Evolutionary conservation across 495 filamentous ascomycete genomes (phyloP).

Genomic region (Daldinia bambusicola): DNA sequence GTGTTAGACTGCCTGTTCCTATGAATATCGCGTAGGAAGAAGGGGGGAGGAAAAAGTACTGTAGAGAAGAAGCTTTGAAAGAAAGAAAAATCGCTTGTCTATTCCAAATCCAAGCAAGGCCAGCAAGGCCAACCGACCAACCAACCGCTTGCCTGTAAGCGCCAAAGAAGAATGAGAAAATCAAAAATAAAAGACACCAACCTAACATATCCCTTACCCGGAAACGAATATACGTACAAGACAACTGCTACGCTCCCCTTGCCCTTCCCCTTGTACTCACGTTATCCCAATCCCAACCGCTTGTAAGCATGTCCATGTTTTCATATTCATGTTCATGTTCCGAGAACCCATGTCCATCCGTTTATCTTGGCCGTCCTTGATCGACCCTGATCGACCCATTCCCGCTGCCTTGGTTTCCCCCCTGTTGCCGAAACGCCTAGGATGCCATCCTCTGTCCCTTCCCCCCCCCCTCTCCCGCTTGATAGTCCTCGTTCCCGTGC

Average conservation of each 20-base stretch:
- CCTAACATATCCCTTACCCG: constrained; percentile 12
- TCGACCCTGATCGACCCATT: neutral
- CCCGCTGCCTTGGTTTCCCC: neutral
- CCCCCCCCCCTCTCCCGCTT: neutral
- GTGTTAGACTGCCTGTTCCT: neutral
- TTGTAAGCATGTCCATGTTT: neutral
- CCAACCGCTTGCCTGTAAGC: neutral
- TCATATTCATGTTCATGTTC: no score
- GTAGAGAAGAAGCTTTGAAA: neutral
- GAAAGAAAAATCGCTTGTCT: constrained; percentile 23
- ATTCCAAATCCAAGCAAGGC: constrained; percentile 24
- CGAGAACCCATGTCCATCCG: no score
- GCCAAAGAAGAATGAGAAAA: neutral
- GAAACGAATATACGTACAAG: constrained; percentile 11
- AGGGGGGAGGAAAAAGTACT: neutral
- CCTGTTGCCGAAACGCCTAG: constrained; percentile 29
- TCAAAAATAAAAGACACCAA: no score
- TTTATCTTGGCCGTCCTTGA: neutral
- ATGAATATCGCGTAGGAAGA: neutral
- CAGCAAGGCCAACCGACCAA: neutral
- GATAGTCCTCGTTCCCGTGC: no score
- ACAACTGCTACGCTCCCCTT: constrained; percentile 13
- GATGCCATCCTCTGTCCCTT: constrained; percentile 2
- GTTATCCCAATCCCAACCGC: constrained; percentile 6
- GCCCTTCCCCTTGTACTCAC: neutral